phyloP scores from a whole-genome alignment of 768 basidiomycete species.

The Trametes cubensis region DNA sequence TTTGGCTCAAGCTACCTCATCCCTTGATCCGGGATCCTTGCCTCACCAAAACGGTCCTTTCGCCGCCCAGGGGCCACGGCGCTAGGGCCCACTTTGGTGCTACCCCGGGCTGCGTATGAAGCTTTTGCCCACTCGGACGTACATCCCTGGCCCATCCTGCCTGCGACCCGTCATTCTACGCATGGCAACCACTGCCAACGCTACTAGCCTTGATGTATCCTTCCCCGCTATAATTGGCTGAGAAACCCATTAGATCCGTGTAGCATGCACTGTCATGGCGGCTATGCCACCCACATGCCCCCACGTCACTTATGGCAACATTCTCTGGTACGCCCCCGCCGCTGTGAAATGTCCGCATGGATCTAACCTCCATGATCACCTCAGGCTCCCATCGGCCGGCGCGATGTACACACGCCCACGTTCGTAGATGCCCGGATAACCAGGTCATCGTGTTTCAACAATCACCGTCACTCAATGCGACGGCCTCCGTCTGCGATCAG shows the following conservation, averaged over 20 bases:
- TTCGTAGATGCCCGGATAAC: slow-evolving; percentile 22
- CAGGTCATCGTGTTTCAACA: not conserved
- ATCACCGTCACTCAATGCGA: slow-evolving; percentile 3
- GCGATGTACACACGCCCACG: not conserved
- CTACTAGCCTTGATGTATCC: not conserved
- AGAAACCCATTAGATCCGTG: not conserved
- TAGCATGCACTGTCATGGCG: not conserved
- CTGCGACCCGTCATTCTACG: not conserved
- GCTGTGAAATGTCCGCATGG: slow-evolving; percentile 8
- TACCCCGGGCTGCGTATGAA: not conserved
- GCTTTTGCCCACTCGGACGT: not conserved
- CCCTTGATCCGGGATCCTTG: slow-evolving; percentile 7
- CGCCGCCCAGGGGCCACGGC: not conserved
- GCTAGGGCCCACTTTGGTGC: not conserved
- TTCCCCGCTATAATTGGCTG: slow-evolving; percentile 5
- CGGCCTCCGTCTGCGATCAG: not conserved
- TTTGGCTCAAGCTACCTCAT: too few relatives aligned
- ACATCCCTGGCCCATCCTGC: not conserved
- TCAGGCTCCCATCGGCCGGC: not conserved
- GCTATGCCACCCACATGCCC: not conserved
- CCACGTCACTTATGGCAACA: not conserved
- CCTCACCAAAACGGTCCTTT: not conserved
- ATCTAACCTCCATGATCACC: slow-evolving; percentile 2
- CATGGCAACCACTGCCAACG: slow-evolving; percentile 6
- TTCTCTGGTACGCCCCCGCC: slow-evolving; percentile 2